Conservation (phyloP, 2,329 filamentous ascomycete genomes). For the Pseudogymnoascus sp. region DNA sequence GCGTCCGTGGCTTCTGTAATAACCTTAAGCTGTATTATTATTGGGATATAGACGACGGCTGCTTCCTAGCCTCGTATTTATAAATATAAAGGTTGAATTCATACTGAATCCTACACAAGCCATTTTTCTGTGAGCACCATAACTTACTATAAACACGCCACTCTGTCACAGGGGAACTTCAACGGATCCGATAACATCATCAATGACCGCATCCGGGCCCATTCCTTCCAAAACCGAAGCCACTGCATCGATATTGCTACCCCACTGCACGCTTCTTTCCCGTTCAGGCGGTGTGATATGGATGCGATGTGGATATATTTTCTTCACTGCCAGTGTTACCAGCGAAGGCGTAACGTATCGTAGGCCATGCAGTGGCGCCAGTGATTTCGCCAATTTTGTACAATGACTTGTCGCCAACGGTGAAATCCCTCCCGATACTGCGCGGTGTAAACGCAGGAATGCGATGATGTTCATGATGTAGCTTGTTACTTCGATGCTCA, state of each 20-base stretch:
- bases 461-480: conserved; percentile 85
- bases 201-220: conserved; percentile 55
- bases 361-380: conserved; percentile 75
- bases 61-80: not conserved
- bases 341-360: conserved; percentile 79
- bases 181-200: conserved; percentile 54
- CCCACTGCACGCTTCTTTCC: conserved; percentile 90
- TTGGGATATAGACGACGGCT: conserved; percentile 3
- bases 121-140: not conserved
- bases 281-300: conserved; percentile 58
- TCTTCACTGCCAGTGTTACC: conserved; percentile 72
- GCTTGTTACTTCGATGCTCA: conserved; percentile 70
- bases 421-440: conserved; percentile 70
- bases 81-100: not conserved
- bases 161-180: conserved; percentile 42
- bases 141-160: not conserved
- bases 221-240: conserved; percentile 56
- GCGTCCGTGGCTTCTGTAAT: conserved; percentile 2
- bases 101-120: not conserved
- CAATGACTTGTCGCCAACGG: conserved; percentile 75
- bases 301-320: conserved; percentile 83
- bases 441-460: conserved; percentile 82
- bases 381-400: conserved; percentile 57
- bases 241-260: conserved; percentile 68
- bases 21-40: not conserved